A percentile compares a stretch with the other conserved stretches of the same genome.
These are phyloP conservation scores for Wickerhamomyces sp. DNA, from an alignment of 1,139 yeast genomes.

Conservation along the genomic window DNA sequence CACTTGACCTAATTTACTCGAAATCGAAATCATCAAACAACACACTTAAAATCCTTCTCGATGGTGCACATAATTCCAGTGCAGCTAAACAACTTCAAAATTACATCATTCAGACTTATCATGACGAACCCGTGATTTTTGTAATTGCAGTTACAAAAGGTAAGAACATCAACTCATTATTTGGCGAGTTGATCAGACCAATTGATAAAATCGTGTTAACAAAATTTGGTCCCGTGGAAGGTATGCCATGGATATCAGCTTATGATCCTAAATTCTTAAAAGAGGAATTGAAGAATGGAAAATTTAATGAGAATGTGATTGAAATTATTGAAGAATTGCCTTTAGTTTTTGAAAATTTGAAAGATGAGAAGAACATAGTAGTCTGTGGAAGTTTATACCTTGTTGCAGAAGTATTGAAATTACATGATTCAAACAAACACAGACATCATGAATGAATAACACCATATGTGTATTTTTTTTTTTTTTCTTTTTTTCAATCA, in stretches of 20 bases:
- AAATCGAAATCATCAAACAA: constrained; percentile 8
- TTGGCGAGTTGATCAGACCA: constrained; percentile 43
- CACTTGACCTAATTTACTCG: constrained; percentile 25
- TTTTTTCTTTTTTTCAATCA: no score
- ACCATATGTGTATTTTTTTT: no score
- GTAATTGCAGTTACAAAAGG: constrained; percentile 75
- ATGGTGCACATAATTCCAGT: constrained; percentile 90
- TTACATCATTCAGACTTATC: constrained; percentile 30
- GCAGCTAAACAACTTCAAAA: constrained; percentile 68
- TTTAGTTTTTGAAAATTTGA: constrained; percentile 14
- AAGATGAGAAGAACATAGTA: constrained; percentile 36
- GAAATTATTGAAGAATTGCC: constrained; percentile 12
- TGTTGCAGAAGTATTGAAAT: constrained; percentile 60
- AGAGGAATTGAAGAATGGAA: constrained; percentile 28
- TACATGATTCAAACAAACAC: constrained; percentile 19
- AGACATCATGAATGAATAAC: no score
- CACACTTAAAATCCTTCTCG: constrained; percentile 46
- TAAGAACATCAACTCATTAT: constrained; percentile 49
- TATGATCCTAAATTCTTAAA: constrained; percentile 36
- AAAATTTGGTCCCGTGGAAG: constrained; percentile 62
- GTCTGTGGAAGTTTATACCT: constrained; percentile 79
- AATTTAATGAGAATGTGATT: constrained; percentile 33
- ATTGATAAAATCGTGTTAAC: constrained; percentile 60
- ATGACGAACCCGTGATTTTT: constrained; percentile 43
- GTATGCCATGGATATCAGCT: constrained; percentile 88